Evolutionary conservation across 805 yeast species (phyloP), one percentile per base, ranked within the genome.

Genomic region (Sugiyamaella chiloensis): DNA sequence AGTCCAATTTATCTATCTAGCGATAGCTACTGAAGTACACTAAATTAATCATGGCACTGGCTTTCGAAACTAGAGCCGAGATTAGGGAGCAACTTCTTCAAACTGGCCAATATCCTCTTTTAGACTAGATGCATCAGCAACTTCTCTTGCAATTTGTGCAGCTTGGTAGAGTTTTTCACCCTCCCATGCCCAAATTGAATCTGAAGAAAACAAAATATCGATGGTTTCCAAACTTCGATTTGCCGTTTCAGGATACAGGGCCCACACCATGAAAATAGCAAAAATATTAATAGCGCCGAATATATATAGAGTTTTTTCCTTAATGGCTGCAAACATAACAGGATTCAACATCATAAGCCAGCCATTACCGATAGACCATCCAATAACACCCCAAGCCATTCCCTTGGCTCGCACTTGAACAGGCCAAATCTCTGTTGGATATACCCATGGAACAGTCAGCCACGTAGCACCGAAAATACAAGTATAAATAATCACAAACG

Each of bases 171-270:
- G 50, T 47, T 51, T 51, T 43, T 51, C 54, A 26, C 47, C 52
- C 19, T 41, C 51, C 51, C 50, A 50, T 12, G 35, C 40, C 46
- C 46, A 52, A 14, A 40, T 40, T 5, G 48, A 36, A 23, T 37
- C 27, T n/a, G 83, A 81, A 53, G 53, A 53, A 63, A 79, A 81
- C 65, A 80, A 63, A 47, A 64, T 66, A 62, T 80, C 84, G 60
- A 81, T 68, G 56, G 80, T 84, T 42, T 80, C 83, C 56, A 72
- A 75, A 0, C 83, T 76, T 62, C 80, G 71, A 47, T 72, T 73
- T 51, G 72, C 70, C 29, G 84, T 77, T 61, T 81, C 87, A 9
- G 85, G 85, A 60, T 80, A 82, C 60, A 76, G 75, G 63, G 81
- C 72, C 69, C 67, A 80, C 14, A 52, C 48, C 48, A 50, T 48